Conservation (phyloP, 1,139 yeast species). For the Kodamaea fungicola region DNA sequence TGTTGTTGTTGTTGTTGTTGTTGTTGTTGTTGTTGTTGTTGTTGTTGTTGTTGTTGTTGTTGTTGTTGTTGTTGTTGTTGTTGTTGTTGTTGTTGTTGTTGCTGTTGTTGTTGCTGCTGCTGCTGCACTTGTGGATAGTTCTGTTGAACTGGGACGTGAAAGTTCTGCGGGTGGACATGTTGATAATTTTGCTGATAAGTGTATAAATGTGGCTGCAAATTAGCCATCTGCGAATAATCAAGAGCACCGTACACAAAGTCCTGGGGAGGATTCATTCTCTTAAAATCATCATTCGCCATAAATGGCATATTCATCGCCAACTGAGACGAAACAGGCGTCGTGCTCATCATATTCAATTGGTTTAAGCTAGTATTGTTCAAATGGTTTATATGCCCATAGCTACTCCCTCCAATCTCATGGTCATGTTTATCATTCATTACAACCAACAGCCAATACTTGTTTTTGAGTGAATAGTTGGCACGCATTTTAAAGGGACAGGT, state of each 20-base stretch:
- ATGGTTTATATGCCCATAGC: background rate
- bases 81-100: background rate
- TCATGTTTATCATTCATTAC: constrained; percentile 56
- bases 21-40: background rate
- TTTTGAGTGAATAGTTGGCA: constrained; percentile 59
- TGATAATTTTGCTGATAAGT: background rate
- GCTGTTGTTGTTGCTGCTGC: background rate
- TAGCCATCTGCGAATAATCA: constrained; percentile 1
- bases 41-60: background rate
- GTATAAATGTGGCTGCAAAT: constrained; percentile 1
- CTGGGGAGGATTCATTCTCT: constrained; percentile 6
- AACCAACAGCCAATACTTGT: constrained; percentile 58
- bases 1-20: background rate
- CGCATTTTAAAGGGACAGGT: constrained; percentile 69
- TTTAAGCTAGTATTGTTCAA: background rate
- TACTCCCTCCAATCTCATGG: constrained; percentile 18
- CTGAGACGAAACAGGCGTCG: background rate
- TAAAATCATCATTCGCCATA: constrained; percentile 4
- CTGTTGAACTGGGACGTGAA: background rate
- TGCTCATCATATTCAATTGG: background rate
- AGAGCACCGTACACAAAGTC: constrained; percentile 6
- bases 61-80: background rate
- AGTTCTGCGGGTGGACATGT: background rate
- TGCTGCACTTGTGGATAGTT: background rate
- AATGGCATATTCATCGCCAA: background rate